Base-by-base conservation (phyloP, 2,329 filamentous ascomycete species). In the Alternaria longipes region DNA sequence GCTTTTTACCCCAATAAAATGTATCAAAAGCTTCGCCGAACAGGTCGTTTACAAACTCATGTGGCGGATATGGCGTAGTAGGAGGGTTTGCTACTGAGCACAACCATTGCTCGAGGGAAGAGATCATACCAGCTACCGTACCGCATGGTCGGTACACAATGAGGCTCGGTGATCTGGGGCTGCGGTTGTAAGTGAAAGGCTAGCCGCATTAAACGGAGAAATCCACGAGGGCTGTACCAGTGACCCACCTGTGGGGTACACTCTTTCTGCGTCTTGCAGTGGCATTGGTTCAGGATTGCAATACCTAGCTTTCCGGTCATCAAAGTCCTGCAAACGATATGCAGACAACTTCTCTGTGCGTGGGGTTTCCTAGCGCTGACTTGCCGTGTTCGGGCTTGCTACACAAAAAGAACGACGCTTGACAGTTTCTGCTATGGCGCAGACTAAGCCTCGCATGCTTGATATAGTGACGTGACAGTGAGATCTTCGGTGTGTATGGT, bases 331-430 rank as follows among this genome's bases (percentile, higher is more conserved):
- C 54, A 60, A 53, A 57, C 18, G 18, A 56, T 30, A 38, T 56
- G 30, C 30, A 20, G 55, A 55, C 26, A 62, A 54, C 57, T 40
- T 59, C 54, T 55, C 54, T 49, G 14, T 55, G 56, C 44, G 51
- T 38, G 40, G 52, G 45, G 45, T 50, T 3, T 63, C 59, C 58
- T 72, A 70, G 69, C 56, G 69, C 66, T 70, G 66, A 72, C 63
- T 62, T 64, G 56, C 59, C 55, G 54, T 57, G 53, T 63, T 40
- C 42, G 50, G 54, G 46, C 50, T 26, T 59, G 55, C 62, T 65
- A 65, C 60, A 63, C 66, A 50, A 64, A 65, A 70, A 64, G 61
- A 67, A 63, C 62, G 32, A 60, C 63, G 63, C 60, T 56, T 58
- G 45, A 32, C 47, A 44, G 26, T 28, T 46, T 38, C 55, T n/a